These are phyloP conservation scores for Cercospora beticola DNA, from an alignment of 2,329 filamentous ascomycete genomes.

Conservation along the genomic window DNA sequence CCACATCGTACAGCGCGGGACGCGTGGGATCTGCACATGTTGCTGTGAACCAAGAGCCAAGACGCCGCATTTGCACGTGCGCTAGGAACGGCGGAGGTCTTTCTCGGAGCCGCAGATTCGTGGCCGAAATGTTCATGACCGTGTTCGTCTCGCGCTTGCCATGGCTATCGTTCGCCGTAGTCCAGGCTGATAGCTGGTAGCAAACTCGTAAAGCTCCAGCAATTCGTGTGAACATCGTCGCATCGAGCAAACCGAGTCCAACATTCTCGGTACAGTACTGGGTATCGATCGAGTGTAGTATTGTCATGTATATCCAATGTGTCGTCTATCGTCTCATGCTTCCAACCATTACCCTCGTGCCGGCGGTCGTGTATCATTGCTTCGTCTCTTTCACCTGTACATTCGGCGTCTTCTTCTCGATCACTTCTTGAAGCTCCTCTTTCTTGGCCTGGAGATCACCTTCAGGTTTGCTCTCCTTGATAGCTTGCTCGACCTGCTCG, in stretches of 20 bases:
- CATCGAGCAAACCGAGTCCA: neutral
- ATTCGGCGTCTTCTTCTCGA: conserved; percentile 12
- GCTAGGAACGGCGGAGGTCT: neutral
- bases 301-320: neutral
- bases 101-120: neutral
- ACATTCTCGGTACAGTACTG: neutral
- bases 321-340: conserved; percentile 7
- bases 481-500: conserved; percentile 50
- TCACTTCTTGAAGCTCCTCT: conserved; percentile 14
- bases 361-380: neutral
- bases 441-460: conserved; percentile 16
- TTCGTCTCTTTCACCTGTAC: conserved; percentile 6
- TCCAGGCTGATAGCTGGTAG: neutral
- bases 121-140: neutral
- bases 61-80: neutral
- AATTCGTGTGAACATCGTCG: neutral
- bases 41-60: neutral
- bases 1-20: neutral
- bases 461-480: conserved; percentile 34
- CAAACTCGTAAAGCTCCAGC: neutral
- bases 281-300: conserved; percentile 9
- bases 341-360: neutral
- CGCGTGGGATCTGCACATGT: neutral
- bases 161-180: neutral
- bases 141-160: neutral